Evolutionary conservation across 768 basidiomycete genomes (phyloP).

Genomic region (Trametes punicea): DNA sequence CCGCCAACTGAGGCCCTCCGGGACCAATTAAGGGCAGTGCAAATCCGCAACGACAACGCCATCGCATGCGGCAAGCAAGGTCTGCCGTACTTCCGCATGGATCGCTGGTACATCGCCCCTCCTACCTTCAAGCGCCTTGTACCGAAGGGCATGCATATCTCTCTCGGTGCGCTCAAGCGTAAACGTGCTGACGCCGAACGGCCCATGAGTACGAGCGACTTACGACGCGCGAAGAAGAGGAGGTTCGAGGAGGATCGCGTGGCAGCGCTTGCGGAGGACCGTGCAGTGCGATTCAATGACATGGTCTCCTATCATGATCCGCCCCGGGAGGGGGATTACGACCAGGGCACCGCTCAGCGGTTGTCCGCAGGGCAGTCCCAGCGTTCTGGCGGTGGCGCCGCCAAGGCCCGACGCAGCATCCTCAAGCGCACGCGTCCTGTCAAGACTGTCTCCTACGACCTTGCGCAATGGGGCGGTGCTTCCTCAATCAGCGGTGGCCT

Average conservation of each 20-base stretch:
- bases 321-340: not conserved
- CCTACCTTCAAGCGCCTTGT: constrained; percentile 8
- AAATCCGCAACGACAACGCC: constrained; percentile 20
- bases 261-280: constrained; percentile 3
- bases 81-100: constrained; percentile 8
- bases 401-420: not conserved
- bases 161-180: constrained; percentile 15
- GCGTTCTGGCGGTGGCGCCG: not conserved
- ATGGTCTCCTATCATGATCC: not conserved
- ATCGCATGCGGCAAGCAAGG: constrained; percentile 7
- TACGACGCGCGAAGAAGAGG: not conserved
- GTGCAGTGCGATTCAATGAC: constrained; percentile 7
- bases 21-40: constrained; percentile 3
- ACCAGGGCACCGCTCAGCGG: not conserved
- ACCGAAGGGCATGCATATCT: not conserved
- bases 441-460: constrained; percentile 10
- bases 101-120: not conserved
- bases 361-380: not conserved
- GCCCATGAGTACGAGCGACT: not conserved
- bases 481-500: not conserved
- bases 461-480: not conserved
- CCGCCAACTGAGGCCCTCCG: constrained; percentile 21
- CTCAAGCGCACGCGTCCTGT: constrained; percentile 14
- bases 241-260: constrained; percentile 10
- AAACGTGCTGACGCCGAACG: not conserved